Percentiles rank a stretch among this genome's conserved stretches.
These are phyloP conservation scores for Mariannaea sp. DNA, from an alignment of 2,329 filamentous ascomycete genomes.

Conservation along the genomic window DNA sequence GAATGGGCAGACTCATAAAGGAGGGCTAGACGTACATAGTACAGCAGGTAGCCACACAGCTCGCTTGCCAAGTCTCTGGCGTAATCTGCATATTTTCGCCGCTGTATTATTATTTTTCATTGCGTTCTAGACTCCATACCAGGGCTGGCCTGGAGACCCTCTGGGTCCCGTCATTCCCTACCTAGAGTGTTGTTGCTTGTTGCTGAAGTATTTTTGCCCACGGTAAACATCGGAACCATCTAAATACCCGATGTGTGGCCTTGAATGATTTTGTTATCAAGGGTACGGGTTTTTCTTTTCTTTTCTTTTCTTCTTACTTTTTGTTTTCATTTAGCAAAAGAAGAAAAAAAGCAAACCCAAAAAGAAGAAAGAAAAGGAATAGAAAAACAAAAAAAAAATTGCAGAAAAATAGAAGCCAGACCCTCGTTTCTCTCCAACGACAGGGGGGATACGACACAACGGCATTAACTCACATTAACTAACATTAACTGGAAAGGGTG, in stretches of 20 bases:
- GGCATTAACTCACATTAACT: slow-evolving; percentile 3
- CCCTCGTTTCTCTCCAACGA: background rate
- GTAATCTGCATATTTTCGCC: background rate
- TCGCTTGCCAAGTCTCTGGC: background rate
- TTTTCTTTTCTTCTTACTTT: too few relatives aligned
- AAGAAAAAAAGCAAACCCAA: background rate
- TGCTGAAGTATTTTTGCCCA: too few relatives aligned
- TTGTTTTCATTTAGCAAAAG: background rate
- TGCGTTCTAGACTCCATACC: background rate
- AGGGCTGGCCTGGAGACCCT: slow-evolving; percentile 1
- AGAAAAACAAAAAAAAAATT: slow-evolving; percentile 1
- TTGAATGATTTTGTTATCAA: too few relatives aligned
- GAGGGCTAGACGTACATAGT: too few relatives aligned
- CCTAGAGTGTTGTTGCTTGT: too few relatives aligned
- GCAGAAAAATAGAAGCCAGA: background rate
- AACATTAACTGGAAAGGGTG: background rate
- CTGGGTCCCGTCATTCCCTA: background rate
- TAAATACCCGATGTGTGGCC: too few relatives aligned
- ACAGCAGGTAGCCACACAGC: background rate
- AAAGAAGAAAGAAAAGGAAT: background rate
- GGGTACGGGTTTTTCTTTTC: too few relatives aligned
- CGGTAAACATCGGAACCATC: slow-evolving; percentile 11
- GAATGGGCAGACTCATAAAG: too few relatives aligned
- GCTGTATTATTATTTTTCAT: background rate
- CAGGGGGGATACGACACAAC: slow-evolving; percentile 3